Base-by-base conservation (phyloP, 2,329 filamentous ascomycete genomes). In the Penicillium sp. region DNA sequence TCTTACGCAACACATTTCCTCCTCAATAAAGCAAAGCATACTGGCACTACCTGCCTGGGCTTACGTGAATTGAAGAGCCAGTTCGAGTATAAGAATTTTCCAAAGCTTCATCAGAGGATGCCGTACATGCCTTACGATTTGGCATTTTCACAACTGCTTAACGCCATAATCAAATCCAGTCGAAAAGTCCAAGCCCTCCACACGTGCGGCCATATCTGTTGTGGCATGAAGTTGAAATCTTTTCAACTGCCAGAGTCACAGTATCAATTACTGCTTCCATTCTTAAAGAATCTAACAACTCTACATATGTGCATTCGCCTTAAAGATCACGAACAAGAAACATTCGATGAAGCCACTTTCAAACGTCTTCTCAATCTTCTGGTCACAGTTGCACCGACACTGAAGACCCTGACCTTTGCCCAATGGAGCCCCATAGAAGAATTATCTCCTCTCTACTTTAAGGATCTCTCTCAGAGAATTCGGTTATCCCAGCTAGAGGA, bases 261-360 rank as follows among this genome's bases (percentile, higher is more conserved):
- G 22, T 42, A 54, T 49, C 52, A 49, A 43, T n/a, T 3, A 10
- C 33, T 54, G 1, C 52, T 54, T 31, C 52, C 52, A 39, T 33
- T 54, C 31, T 48, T 54, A 7, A 42, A 42, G 21, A 33, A 43
- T 19, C 44, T 54, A 14, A 54, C 27, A 21, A 48, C 44, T 54
- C 44, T 54, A 24, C 52, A 54, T 48, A 54, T 54, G n/a, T 48
- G 52, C 44, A 48, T 54, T 31, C 52, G 52, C 44, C 24, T 54
- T 33, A 48, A 22, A 22, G 27, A 33, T 31, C 24, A 47, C 27
- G 44, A 48, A 54, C n/a, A 42, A 42, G 44, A 47, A 42, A 1
- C 1, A 7, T 42, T 48, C 44, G 44, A 54, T 42, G 44, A 54
- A 54, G 14, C 8, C 33, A 54, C 43, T 13, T 48, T 54, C 7